These are phyloP conservation scores for Penicillium sp. DNA, from an alignment of 2,329 filamentous ascomycete species.

Conservation along the genomic window DNA sequence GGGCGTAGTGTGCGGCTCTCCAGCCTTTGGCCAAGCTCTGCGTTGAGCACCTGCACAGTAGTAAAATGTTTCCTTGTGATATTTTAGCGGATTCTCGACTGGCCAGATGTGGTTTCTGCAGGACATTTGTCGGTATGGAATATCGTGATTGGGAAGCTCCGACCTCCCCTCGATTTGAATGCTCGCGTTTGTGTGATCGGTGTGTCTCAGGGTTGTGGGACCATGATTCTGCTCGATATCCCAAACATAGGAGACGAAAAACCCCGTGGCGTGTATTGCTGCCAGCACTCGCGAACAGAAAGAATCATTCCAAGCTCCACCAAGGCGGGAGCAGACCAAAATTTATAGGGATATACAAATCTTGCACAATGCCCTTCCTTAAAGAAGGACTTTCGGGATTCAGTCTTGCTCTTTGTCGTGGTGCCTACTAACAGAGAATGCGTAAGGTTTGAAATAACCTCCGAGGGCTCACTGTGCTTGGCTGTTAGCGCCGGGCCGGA, in stretches of 20 bases:
- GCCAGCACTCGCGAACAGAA: background rate
- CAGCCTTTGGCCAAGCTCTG: background rate
- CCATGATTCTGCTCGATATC: background rate
- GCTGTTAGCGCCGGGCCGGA: background rate
- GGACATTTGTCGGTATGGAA: background rate
- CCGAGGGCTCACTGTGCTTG: background rate
- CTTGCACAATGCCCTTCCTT: too few relatives aligned
- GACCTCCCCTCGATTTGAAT: too few relatives aligned
- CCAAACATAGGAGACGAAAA: background rate
- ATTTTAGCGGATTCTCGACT: background rate
- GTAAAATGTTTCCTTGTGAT: background rate
- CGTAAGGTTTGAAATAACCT: background rate
- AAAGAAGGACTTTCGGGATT: too few relatives aligned
- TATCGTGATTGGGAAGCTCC: background rate
- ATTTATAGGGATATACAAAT: background rate
- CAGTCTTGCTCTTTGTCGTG: too few relatives aligned
- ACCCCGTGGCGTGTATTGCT: background rate
- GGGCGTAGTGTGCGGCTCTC: background rate
- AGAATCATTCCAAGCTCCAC: too few relatives aligned
- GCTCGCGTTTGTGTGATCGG: background rate
- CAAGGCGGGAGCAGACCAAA: background rate
- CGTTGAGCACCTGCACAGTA: background rate
- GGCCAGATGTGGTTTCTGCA: background rate
- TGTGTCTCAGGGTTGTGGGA: background rate
- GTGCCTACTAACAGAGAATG: background rate